These are phyloP conservation scores for Kodamaea sp. DNA, from an alignment of 1,139 yeast genomes.

Conservation along the genomic window DNA sequence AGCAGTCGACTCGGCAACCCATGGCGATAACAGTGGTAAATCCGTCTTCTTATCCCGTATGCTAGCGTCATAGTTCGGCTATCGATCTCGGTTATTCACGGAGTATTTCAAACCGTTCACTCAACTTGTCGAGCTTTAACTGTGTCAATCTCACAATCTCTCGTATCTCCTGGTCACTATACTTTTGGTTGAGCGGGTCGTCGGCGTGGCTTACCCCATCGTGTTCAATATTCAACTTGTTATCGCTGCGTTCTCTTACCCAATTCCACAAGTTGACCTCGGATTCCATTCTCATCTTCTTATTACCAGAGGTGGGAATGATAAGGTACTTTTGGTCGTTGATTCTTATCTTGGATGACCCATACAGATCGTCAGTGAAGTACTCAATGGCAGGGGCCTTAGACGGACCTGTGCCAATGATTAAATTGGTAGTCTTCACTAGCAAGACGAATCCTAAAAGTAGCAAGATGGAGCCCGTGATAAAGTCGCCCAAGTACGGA, in stretches of 20 bases:
- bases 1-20: too few relatives aligned
- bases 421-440: conserved; percentile 5
- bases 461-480: conserved; percentile 26
- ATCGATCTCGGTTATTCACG: background rate
- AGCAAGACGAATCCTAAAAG: conserved; percentile 17
- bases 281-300: conserved; percentile 39
- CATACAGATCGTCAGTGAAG: conserved; percentile 7
- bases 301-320: conserved; percentile 47
- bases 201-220: conserved; percentile 5
- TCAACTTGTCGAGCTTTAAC: conserved; percentile 40
- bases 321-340: conserved; percentile 46
- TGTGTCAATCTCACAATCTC: conserved; percentile 61
- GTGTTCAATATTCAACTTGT: conserved; percentile 18
- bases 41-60: too few relatives aligned
- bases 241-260: conserved; percentile 59
- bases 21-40: too few relatives aligned
- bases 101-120: conserved; percentile 11
- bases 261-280: conserved; percentile 81
- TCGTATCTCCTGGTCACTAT: conserved; percentile 49
- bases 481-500: conserved; percentile 28
- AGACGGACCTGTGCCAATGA: conserved; percentile 8
- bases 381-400: conserved; percentile 3
- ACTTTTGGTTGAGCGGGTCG: conserved; percentile 16
- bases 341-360: conserved; percentile 29
- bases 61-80: too few relatives aligned